These are phyloP conservation scores for Puccinia coronata DNA, from an alignment of 1,284 basidiomycete genomes.

Conservation along the genomic window DNA sequence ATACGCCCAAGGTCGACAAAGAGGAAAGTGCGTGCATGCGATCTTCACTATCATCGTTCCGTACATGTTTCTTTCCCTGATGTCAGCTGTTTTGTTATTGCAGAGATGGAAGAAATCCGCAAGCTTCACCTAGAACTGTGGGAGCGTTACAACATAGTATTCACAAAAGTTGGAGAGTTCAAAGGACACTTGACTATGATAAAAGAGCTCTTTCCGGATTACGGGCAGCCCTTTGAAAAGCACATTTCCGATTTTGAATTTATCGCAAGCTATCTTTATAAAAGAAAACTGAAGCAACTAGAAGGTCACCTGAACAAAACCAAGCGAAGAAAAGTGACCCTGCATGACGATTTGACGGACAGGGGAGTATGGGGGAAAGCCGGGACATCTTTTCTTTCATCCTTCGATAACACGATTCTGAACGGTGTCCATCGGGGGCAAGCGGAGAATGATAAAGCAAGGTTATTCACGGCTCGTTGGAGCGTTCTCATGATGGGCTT, in stretches of 20 bases:
- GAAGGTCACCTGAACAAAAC: too few species aligned
- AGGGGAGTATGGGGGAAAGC: background rate
- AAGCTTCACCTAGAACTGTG: background rate
- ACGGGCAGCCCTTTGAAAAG: background rate
- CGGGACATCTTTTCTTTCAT: too few species aligned
- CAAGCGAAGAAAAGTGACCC: too few species aligned
- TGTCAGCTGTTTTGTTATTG: background rate
- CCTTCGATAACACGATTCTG: too few species aligned
- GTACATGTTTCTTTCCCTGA: background rate
- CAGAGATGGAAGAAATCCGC: background rate
- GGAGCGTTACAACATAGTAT: too few species aligned
- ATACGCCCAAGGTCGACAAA: background rate
- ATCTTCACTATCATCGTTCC: background rate
- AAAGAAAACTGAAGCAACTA: background rate
- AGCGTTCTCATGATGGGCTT: background rate
- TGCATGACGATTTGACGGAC: background rate
- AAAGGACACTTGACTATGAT: background rate
- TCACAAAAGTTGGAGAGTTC: background rate
- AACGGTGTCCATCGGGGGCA: too few species aligned
- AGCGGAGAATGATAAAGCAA: too few species aligned
- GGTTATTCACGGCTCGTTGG: too few species aligned
- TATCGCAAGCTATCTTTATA: background rate
- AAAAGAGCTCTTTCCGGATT: background rate
- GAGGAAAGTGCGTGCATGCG: background rate
- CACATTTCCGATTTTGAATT: background rate